phyloP scores from a whole-genome alignment of 2,329 filamentous ascomycete genomes.

The Phialophora verrucosa region DNA sequence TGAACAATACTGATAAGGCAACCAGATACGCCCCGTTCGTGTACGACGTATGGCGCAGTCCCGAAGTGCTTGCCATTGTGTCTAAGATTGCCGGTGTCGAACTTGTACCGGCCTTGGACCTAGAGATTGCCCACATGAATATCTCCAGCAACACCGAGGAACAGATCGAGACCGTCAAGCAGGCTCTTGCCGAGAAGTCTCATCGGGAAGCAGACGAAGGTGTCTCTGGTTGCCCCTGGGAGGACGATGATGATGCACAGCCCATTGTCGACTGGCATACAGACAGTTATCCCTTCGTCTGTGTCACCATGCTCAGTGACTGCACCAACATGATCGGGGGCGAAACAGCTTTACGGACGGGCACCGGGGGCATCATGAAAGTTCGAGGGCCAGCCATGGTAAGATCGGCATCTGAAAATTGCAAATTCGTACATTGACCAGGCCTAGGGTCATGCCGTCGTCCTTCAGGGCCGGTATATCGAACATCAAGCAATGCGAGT shows the following conservation, averaged over 20 bases:
- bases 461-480: slow-evolving; percentile 73
- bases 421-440: slow-evolving; percentile 15
- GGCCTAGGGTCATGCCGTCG: slow-evolving; percentile 64
- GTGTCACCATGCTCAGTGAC: slow-evolving; percentile 59
- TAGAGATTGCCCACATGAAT: slow-evolving; percentile 66
- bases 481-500: slow-evolving; percentile 67
- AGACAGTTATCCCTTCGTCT: slow-evolving; percentile 59
- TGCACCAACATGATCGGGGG: slow-evolving; percentile 56
- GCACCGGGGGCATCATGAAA: slow-evolving; percentile 53
- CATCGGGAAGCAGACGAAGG: slow-evolving; percentile 37
- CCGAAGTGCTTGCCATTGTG: slow-evolving; percentile 60
- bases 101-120: slow-evolving; percentile 62
- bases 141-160: slow-evolving; percentile 50
- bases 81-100: slow-evolving; percentile 65
- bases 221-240: slow-evolving; percentile 37
- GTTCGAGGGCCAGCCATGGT: slow-evolving; percentile 53
- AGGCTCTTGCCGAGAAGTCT: slow-evolving; percentile 34
- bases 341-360: slow-evolving; percentile 67
- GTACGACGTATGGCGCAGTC: slow-evolving; percentile 63
- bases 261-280: slow-evolving; percentile 58
- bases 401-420: slow-evolving; percentile 28
- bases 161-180: slow-evolving; percentile 34
- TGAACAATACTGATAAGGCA: slow-evolving; percentile 23
- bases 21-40: slow-evolving; percentile 65
- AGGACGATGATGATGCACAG: slow-evolving; percentile 39